Base-by-base conservation (phyloP, 805 yeast species). In the Hanseniaspora lachancei region DNA sequence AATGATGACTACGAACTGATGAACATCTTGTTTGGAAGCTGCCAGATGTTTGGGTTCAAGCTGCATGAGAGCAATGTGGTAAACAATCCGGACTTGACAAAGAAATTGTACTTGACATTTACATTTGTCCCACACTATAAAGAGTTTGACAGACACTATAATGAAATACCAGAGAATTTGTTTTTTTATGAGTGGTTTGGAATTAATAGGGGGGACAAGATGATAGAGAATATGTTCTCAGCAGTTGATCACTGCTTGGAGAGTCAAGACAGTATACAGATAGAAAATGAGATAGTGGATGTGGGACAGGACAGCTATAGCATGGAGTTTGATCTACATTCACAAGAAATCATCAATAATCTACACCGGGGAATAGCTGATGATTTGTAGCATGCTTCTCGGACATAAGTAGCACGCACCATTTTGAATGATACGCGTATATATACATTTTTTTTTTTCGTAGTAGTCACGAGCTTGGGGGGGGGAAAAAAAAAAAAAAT, bases 101-200 rank as follows among this genome's bases (percentile, higher is more conserved):
- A 52, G 5, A 20, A 24, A 12, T 20, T 52, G 40, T 52, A 32
- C 21, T 16, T 52, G 13, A 73, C 71, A 57, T 56, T 73, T 15
- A 59, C 62, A n/a, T 59, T 73, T n/a, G 57, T 62, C 7, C 75
- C 75, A n/a, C 64, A 62, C 42, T 68, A 64, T 53, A 63, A 66
- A 0, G 70, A 68, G 53, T 63, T 62, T 54, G 75, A 72, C 38
- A 62, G 73, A 43, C 69, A 66, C 54, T 68, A 66, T 53, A 69
- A 68, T 57, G 62, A 65, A 7, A 60, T 63, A 13, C 63, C 69
- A 3, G 75, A 72, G 42, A 61, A 62, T 5, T 59, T 72, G 12
- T 73, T 72, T 61, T 69, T 70, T 0, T 67, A 64, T 59, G 64
- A 63, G 20, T 64, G 64, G 57, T 72, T 71, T 61, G 76, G 76